Conservation (phyloP, 805 yeast genomes). For the Lipomyces spencermartinsiae region DNA sequence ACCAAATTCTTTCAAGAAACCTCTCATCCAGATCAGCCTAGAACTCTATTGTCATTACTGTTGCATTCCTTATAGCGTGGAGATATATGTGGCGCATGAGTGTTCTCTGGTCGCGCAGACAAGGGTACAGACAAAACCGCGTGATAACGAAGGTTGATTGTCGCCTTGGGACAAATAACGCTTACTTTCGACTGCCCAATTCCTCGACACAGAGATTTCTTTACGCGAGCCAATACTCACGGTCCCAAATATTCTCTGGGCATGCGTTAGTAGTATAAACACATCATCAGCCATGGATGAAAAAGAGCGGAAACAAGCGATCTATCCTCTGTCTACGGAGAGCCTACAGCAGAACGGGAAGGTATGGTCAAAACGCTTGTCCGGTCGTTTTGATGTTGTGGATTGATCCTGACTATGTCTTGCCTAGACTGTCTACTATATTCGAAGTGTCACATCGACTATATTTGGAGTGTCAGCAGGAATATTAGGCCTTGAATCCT, state of each 20-base stretch:
- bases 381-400: neutral
- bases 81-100: no score
- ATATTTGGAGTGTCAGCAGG: conserved; percentile 39
- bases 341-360: conserved; percentile 30
- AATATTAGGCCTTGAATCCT: conserved; percentile 37
- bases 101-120: no score
- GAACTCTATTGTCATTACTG: neutral
- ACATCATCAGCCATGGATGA: conserved; percentile 23
- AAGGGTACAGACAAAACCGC: no score
- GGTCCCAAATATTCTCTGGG: neutral
- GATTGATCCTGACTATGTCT: neutral
- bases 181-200: neutral
- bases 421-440: conserved; percentile 29
- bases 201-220: neutral
- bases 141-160: no score
- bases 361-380: conserved; percentile 10
- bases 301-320: conserved; percentile 23
- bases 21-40: neutral
- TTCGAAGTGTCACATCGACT: conserved; percentile 36
- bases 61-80: neutral
- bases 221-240: neutral
- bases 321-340: conserved; percentile 31
- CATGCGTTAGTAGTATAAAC: neutral
- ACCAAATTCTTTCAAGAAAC: neutral
- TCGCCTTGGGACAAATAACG: neutral